Evolutionary conservation across 2,329 filamentous ascomycete species (phyloP), one percentile per base, ranked within the genome.

Genomic region (Gaeumannomyces sp.): DNA sequence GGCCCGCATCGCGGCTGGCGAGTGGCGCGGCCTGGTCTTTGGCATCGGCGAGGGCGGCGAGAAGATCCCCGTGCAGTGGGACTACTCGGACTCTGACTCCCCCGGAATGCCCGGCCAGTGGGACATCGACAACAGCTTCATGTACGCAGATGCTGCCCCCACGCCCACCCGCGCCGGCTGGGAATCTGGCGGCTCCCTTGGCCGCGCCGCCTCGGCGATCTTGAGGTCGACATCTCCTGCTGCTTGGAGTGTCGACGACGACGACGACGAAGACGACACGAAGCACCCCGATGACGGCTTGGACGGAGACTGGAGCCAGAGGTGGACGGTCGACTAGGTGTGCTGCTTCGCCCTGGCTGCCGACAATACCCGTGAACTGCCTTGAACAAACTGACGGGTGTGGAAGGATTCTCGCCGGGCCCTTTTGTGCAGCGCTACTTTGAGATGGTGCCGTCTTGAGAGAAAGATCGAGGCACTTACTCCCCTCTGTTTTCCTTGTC

Each of bases 1-100:
- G 0, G 88, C 90, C 0, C 87, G 85, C 67, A 92, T 97, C 67
- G 84, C 88, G 1, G 81, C 81, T 35, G 85, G 84, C 25, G 81
- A 85, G 76, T 87, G 83, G 88, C 79, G 84, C 71, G 89, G 85
- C 67, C 76, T 84, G 69, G 79, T 86, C 63, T 81, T 82, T 62
- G 84, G 84, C 14, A 77, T 80, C 63, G 80, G 80, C 38, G 84
- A 86, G 64, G 73, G 76, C 22, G 84, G 83, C 11, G 82, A 84
- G 70, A 73, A 76, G 65, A 83, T 86, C 31, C 81, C 82, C 2
- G 85, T 87, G 4, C 78, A 84, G 60, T 88, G 85, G 85, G 85
- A 88, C 70, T 86, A 84, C 68, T 80, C 79, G n/a, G 85, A 88
- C 58, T 82, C 81, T 3, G 67, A 68, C 19, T 53, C 45, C 7